phyloP scores from a whole-genome alignment of 371 early-diverging fungal species.

The Apophysomyces elegans region DNA sequence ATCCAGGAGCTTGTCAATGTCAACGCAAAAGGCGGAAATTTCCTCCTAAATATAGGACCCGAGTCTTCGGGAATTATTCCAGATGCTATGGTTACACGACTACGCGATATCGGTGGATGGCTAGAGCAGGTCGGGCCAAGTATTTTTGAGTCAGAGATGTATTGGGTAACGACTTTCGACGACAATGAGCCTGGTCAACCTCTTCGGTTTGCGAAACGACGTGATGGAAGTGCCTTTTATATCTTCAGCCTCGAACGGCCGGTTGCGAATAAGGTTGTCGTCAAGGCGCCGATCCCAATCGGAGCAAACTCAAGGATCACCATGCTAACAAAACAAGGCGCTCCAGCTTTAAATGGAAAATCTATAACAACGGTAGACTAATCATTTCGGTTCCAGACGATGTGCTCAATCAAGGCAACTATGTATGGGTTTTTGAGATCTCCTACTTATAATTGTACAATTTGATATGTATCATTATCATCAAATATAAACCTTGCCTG shows the following conservation, averaged over 20 bases:
- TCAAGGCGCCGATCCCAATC: conserved; percentile 21
- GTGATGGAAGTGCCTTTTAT: conserved; percentile 25
- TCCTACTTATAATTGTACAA: background rate
- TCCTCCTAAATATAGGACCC: conserved; percentile 40
- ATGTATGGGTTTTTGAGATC: conserved; percentile 25
- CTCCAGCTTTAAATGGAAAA: conserved; percentile 4
- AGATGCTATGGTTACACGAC: conserved; percentile 17
- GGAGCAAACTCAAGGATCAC: conserved; percentile 1
- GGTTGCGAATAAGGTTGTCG: conserved; percentile 6
- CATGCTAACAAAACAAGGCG: background rate
- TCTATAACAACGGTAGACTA: conserved; percentile 14
- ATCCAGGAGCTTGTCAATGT: conserved; percentile 31
- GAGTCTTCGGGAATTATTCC: conserved; percentile 28
- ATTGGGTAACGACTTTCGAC: conserved; percentile 28
- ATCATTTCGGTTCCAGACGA: conserved; percentile 14
- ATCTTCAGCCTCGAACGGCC: conserved; percentile 24
- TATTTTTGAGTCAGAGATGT: conserved; percentile 30
- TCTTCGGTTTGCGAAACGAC: conserved; percentile 22
- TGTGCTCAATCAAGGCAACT: conserved; percentile 9
- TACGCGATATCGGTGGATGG: conserved; percentile 30
- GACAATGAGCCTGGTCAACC: conserved; percentile 19
- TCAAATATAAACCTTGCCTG: too few species aligned
- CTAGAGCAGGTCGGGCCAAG: conserved; percentile 18
- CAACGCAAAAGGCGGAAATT: conserved; percentile 37
- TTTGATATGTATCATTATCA: too few species aligned